Conservation (phyloP, 805 yeast species). For the Schwanniomyces vanrijiae region DNA sequence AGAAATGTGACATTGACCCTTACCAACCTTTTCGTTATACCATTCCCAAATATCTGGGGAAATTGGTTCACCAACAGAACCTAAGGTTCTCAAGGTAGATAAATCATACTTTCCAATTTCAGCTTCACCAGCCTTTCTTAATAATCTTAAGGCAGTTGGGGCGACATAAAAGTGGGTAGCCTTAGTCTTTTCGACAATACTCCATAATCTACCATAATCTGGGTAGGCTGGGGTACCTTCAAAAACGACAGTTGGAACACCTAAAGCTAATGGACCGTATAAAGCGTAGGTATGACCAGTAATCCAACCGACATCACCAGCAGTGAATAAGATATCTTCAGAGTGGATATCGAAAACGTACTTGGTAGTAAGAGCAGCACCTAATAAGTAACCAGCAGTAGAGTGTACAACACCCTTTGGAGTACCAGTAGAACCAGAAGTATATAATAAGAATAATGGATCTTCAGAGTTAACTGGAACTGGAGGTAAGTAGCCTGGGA, state of each 20-base stretch:
- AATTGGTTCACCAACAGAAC: conserved; percentile 86
- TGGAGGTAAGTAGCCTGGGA: conserved; percentile 70
- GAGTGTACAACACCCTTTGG: conserved; percentile 86
- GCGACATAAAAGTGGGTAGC: conserved; percentile 83
- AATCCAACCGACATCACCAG: conserved; percentile 92
- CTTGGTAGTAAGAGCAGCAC: conserved; percentile 71
- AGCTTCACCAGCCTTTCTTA: conserved; percentile 71
- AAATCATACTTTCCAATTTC: conserved; percentile 63
- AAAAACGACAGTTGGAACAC: conserved; percentile 77
- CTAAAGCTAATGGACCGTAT: conserved; percentile 76
- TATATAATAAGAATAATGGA: conserved; percentile 76
- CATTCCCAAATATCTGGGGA: conserved; percentile 88
- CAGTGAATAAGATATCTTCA: conserved; percentile 76
- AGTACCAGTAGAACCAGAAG: conserved; percentile 86
- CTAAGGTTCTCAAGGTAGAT: conserved; percentile 64
- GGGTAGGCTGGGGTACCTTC: conserved; percentile 91
- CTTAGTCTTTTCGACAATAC: conserved; percentile 66
- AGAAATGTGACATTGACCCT: conserved; percentile 65
- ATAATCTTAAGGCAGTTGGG: conserved; percentile 76
- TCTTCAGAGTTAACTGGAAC: conserved; percentile 78
- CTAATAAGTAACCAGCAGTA: conserved; percentile 76
- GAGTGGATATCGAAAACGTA: conserved; percentile 76
- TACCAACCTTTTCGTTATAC: conserved; percentile 74
- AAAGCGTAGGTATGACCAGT: conserved; percentile 85
- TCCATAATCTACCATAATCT: conserved; percentile 77